phyloP scores from a whole-genome alignment of 371 early-diverging fungal genomes.

The Mucor indicus region DNA sequence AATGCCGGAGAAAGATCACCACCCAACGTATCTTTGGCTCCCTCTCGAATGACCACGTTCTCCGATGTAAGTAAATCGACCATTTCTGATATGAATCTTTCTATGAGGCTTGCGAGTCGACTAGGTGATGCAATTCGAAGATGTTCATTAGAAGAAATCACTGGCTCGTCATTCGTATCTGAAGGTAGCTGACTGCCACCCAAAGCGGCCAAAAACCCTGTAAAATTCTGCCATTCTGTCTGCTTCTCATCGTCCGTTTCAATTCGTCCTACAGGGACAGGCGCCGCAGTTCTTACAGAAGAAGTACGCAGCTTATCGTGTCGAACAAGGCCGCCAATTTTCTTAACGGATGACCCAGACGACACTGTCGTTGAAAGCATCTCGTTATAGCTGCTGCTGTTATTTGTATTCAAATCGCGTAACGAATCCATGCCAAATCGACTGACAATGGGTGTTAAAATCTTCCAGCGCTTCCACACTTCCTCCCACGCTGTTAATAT shows the following conservation, averaged over 20 bases:
- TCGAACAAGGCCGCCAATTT: constrained; percentile 23
- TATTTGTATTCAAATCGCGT: constrained; percentile 6
- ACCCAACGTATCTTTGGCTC: constrained; percentile 83
- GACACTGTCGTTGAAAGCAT: not conserved
- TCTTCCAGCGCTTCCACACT: constrained; percentile 73
- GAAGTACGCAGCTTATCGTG: constrained; percentile 13
- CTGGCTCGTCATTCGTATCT: not conserved
- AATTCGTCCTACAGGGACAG: constrained; percentile 15
- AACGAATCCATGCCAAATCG: constrained; percentile 20
- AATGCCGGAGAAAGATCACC: constrained; percentile 73
- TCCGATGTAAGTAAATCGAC: constrained; percentile 80
- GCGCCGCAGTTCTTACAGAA: constrained; percentile 1
- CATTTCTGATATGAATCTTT: constrained; percentile 77
- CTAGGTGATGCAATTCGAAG: constrained; percentile 25
- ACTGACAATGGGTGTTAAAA: constrained; percentile 31
- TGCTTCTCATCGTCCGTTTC: constrained; percentile 41
- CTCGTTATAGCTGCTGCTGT: not conserved
- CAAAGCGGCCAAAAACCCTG: constrained; percentile 82
- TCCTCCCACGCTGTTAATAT: constrained; percentile 83
- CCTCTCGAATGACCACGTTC: constrained; percentile 81
- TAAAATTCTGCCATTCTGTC: constrained; percentile 78
- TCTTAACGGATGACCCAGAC: constrained; percentile 12
- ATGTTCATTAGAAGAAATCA: not conserved
- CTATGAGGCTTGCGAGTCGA: constrained; percentile 45
- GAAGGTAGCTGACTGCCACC: constrained; percentile 68